Conservation (phyloP, 495 filamentous ascomycete genomes). For the Lindgomyces ingoldianus region DNA sequence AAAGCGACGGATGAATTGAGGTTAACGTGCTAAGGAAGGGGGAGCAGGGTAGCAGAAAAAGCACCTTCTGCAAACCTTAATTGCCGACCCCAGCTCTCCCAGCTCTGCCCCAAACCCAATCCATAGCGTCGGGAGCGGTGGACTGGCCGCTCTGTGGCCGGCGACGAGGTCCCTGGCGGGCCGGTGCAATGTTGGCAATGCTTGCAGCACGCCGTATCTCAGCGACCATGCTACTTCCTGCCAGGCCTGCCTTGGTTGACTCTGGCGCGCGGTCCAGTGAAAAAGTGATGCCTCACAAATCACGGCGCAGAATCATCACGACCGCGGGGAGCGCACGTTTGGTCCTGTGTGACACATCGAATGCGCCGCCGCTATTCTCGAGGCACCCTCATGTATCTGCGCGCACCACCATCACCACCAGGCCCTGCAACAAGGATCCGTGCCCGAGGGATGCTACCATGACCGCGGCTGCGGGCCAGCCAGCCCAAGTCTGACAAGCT, state of each 20-base stretch:
- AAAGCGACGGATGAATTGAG: not conserved
- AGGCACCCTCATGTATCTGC: not conserved
- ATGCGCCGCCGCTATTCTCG: conserved; percentile 22
- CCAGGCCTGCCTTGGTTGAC: not conserved
- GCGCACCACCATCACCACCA: no score
- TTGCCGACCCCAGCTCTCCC: conserved; percentile 28
- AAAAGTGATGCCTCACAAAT: not conserved
- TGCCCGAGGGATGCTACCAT: conserved; percentile 35
- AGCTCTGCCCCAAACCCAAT: conserved; percentile 30
- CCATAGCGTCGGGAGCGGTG: conserved; percentile 26
- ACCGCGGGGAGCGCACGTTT: conserved; percentile 8
- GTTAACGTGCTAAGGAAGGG: conserved; percentile 12
- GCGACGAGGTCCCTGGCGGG: conserved; percentile 1
- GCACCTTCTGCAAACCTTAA: conserved; percentile 33
- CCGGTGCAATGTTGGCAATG: not conserved
- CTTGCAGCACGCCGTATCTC: no score
- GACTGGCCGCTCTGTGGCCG: conserved; percentile 23
- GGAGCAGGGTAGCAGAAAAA: conserved; percentile 16
- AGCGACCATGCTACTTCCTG: not conserved
- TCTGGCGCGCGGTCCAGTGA: not conserved
- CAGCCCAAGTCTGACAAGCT: conserved; percentile 31
- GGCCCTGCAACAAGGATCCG: conserved; percentile 35
- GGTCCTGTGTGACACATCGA: conserved; percentile 22
- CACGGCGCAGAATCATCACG: no score
- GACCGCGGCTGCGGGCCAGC: conserved; percentile 37